phyloP scores from a whole-genome alignment of 768 basidiomycete genomes.

The Neoboletus subvelutipes region DNA sequence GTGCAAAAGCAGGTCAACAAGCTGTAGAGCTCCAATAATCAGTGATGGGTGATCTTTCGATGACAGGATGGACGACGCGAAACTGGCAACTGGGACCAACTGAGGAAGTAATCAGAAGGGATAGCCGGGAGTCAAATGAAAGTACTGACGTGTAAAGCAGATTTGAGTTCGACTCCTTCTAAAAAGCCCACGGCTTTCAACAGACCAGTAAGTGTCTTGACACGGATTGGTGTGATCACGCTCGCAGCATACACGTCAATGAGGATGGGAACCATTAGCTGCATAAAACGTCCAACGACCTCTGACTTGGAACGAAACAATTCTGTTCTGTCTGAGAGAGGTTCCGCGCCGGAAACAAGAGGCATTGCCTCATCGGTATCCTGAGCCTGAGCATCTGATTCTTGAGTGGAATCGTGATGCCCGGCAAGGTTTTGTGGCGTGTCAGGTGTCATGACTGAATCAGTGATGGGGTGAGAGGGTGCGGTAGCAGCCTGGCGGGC shows the following conservation, averaged over 20 bases:
- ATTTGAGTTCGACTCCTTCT: constrained; percentile 70
- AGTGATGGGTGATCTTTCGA: constrained; percentile 87
- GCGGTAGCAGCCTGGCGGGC: constrained; percentile 52
- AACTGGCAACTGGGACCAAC: constrained; percentile 94
- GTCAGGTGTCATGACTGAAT: constrained; percentile 26
- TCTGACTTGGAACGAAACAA: constrained; percentile 69
- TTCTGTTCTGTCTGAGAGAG: constrained; percentile 60
- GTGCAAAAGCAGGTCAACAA: constrained; percentile 85
- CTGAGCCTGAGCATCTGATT: constrained; percentile 39
- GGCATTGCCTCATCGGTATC: constrained; percentile 43
- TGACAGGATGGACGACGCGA: constrained; percentile 91
- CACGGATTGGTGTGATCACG: constrained; percentile 81
- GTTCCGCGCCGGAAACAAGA: constrained; percentile 33
- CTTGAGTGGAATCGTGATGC: constrained; percentile 27
- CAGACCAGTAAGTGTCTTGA: constrained; percentile 84
- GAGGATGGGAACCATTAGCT: constrained; percentile 86
- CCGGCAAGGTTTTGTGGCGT: constrained; percentile 13
- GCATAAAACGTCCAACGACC: constrained; percentile 85
- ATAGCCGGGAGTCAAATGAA: neutral
- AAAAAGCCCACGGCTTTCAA: constrained; percentile 91
- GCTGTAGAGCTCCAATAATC: constrained; percentile 85
- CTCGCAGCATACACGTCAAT: constrained; percentile 99
- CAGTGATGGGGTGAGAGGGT: constrained; percentile 28
- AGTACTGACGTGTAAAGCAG: constrained; percentile 69
- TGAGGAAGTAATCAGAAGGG: constrained; percentile 32